Percentiles rank a stretch among this genome's conserved stretches.
Evolutionary conservation across 768 basidiomycete species (phyloP).

Genomic region (Rhizopogon vinicolor): DNA sequence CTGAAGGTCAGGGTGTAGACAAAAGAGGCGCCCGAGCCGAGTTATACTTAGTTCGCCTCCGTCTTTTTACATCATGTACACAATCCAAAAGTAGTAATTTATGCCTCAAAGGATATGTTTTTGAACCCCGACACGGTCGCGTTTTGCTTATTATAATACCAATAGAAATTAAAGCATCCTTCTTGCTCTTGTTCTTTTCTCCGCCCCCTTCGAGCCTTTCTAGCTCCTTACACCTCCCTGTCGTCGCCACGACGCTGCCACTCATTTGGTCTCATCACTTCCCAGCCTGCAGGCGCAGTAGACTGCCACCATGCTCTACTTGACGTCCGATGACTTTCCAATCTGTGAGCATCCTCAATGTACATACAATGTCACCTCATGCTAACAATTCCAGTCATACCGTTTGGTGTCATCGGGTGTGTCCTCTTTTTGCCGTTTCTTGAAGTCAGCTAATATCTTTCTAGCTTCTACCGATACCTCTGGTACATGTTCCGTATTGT

Average conservation of each 20-base stretch:
- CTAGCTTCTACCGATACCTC: constrained; percentile 88
- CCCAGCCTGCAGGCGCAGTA: neutral
- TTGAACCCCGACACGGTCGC: no score
- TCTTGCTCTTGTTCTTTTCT: neutral
- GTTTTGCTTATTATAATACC: no score
- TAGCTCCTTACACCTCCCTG: neutral
- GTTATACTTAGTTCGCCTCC: no score
- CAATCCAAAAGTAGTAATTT: no score
- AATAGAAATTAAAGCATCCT: no score
- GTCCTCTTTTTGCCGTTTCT: constrained; percentile 13
- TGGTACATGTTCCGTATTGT: constrained; percentile 87
- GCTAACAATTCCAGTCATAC: constrained; percentile 55
- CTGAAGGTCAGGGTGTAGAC: no score
- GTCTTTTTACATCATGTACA: no score
- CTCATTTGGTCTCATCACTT: constrained; percentile 7
- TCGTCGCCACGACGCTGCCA: constrained; percentile 5
- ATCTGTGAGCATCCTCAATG: constrained; percentile 59
- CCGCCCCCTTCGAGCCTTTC: neutral
- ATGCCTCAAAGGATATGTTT: no score
- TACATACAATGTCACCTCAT: neutral
- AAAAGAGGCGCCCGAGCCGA: no score
- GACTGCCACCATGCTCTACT: constrained; percentile 61
- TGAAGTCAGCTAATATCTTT: constrained; percentile 1
- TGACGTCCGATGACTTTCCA: constrained; percentile 88
- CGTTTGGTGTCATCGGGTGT: constrained; percentile 86